phyloP scores from a whole-genome alignment of 495 filamentous ascomycete species.

The Xylaria longipes region DNA sequence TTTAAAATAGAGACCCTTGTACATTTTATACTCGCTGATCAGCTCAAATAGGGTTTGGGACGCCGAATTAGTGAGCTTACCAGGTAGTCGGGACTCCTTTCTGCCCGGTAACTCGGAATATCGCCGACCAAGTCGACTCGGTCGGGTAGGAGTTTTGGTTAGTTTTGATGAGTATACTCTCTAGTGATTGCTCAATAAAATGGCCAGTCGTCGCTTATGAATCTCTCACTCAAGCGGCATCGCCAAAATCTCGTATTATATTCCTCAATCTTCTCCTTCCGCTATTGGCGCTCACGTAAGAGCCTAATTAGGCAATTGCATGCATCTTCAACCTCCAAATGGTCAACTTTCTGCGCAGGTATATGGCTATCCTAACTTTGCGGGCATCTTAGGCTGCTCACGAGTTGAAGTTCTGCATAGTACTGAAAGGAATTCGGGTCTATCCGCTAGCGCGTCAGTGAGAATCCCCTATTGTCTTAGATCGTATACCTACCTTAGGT shows the following conservation, averaged over 20 bases:
- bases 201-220: not conserved
- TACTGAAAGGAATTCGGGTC: not conserved
- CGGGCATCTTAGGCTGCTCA: not conserved
- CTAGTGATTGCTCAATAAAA: not conserved
- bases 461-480: not conserved
- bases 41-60: not conserved
- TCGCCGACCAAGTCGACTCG: not conserved
- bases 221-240: not conserved
- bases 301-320: not conserved
- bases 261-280: not conserved
- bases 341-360: not conserved
- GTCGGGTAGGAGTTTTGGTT: not conserved
- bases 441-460: not conserved
- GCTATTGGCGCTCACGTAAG: not conserved
- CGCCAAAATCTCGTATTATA: not conserved
- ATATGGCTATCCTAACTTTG: not conserved
- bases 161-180: not conserved
- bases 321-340: not conserved
- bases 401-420: not conserved
- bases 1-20: conserved; percentile 15
- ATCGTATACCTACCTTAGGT: not conserved
- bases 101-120: not conserved
- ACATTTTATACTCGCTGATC: not conserved
- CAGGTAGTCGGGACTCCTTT: conserved; percentile 16
- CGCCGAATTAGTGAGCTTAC: not conserved